Evolutionary conservation across 2,329 filamentous ascomycete genomes (phyloP).

Genomic region (Stagonosporopsis cucurbitacearum): DNA sequence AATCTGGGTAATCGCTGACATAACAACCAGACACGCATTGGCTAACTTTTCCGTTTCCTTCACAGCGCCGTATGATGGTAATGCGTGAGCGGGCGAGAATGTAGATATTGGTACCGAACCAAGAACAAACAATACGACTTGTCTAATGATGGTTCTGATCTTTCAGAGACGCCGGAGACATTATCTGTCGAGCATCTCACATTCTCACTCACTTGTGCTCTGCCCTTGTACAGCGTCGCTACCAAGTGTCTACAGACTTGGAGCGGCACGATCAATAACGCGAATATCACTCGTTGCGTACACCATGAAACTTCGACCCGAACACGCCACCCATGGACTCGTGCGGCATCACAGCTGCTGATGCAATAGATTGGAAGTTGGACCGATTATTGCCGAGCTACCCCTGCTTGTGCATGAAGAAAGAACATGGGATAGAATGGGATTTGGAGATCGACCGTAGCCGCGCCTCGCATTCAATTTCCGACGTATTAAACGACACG

Average conservation of each 20-base stretch:
- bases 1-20: too few species aligned
- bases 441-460: background rate
- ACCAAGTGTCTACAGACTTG: background rate
- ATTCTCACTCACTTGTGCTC: too few species aligned
- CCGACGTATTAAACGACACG: background rate
- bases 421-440: background rate
- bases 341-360: background rate
- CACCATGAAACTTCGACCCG: background rate
- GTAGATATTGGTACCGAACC: too few species aligned
- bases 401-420: background rate
- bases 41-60: too few species aligned
- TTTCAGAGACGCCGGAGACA: too few species aligned
- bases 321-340: background rate
- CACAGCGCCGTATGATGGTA: too few species aligned
- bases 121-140: too few species aligned
- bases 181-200: too few species aligned
- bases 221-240: background rate
- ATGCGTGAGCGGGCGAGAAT: too few species aligned
- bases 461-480: background rate
- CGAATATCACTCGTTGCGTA: background rate
- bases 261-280: background rate
- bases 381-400: background rate
- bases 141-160: too few species aligned
- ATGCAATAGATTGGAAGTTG: background rate
- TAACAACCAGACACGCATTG: too few species aligned